Base-by-base conservation (phyloP, 768 basidiomycete species). In the Chalciporus piperatus region DNA sequence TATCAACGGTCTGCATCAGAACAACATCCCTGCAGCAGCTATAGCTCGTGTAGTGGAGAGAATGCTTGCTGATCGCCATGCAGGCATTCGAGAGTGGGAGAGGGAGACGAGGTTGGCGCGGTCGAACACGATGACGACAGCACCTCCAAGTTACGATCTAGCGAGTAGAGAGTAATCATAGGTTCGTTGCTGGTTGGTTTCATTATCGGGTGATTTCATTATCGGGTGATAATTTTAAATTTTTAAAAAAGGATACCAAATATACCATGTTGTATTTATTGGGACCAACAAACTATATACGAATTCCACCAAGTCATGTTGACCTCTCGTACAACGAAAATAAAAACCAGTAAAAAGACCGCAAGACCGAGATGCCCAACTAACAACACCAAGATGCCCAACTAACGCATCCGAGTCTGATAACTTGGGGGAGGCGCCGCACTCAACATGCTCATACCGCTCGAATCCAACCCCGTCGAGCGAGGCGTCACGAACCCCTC, bases 11-110 rank as follows among this genome's bases (percentile, higher is more conserved):
- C 40, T 65, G 17, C 52, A 62, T 45, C 61, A 40, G 6, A 65
- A 54, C 30, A 59, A 65, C 3, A 49, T 65, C 6, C 59, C 57
- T 20, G 60, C 59, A 10, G 57, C 59, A 19, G 58, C 57, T 5
- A 59, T 64, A 25, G 63, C 63, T 11, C 58, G 58, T 10, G 56
- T 65, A 41, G 23, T 65, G 44, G 58, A 62, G 17, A 52, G 57
- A 13, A 65, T 65, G 56, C 59, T 62, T 46, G 63, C 41, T 9
- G 64, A 60, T 40, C 48, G 43, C 37, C 48, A 60, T 39, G 56
- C 60, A 17, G 57, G 47, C 7, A 47, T 59, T 46, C 51, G 30
- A 19, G 58, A 60, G 19, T 62, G 62, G 62, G 53, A 65, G 28
- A 56, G 54, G 8, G 62, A 59, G 46, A 57, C 52, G 28, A 51